phyloP scores from a whole-genome alignment of 2,329 filamentous ascomycete species.

The Sclerotinia subarctica region DNA sequence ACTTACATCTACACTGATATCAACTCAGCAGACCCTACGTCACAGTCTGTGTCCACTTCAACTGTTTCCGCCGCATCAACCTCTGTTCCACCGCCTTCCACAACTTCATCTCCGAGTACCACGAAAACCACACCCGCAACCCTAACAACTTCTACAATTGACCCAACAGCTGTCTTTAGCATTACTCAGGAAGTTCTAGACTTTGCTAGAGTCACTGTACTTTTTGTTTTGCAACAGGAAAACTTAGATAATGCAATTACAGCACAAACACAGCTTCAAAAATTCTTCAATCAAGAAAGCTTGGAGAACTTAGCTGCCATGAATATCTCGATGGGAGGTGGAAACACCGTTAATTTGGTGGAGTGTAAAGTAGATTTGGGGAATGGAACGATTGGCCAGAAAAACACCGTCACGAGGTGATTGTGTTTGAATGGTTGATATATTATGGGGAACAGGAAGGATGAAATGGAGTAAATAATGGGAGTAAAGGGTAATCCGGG shows the following conservation, averaged over 20 bases:
- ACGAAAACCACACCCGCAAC: slow-evolving; percentile 21
- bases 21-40: neutral
- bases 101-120: slow-evolving; percentile 22
- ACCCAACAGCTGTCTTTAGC: slow-evolving; percentile 41
- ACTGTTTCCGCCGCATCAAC: neutral
- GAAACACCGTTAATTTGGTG: slow-evolving; percentile 31
- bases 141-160: slow-evolving; percentile 20
- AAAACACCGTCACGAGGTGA: neutral
- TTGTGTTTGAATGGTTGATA: neutral
- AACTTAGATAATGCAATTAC: slow-evolving; percentile 49
- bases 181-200: slow-evolving; percentile 57
- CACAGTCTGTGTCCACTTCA: neutral
- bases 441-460: neutral
- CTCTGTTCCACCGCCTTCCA: slow-evolving; percentile 18
- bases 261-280: slow-evolving; percentile 54
- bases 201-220: slow-evolving; percentile 60
- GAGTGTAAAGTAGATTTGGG: slow-evolving; percentile 15
- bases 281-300: slow-evolving; percentile 46
- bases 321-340: slow-evolving; percentile 34
- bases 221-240: slow-evolving; percentile 59
- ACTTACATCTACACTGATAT: slow-evolving; percentile 21
- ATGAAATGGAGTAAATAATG: neutral
- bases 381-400: neutral
- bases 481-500: neutral
- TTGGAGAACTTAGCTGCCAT: slow-evolving; percentile 25